phyloP scores from a whole-genome alignment of 75 land plant genomes.

The Pinus albicaulis region DNA sequence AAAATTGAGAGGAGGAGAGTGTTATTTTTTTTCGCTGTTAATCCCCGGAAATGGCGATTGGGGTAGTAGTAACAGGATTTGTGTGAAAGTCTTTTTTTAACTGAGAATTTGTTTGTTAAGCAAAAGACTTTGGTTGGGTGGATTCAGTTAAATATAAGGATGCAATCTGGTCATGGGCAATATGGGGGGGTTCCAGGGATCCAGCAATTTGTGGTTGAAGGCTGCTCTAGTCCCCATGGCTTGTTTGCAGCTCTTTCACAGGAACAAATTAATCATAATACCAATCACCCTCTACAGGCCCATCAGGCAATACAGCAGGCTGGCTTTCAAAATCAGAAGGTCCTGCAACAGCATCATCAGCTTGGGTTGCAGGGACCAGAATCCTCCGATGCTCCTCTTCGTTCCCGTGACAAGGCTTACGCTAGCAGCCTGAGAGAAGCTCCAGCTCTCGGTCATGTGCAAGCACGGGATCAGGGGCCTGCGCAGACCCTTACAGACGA shows the following conservation, averaged over 20 bases:
- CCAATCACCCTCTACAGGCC: neutral
- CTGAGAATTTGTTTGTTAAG: neutral
- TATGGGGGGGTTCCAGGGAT: slow-evolving; percentile 27
- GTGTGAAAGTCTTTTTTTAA: neutral
- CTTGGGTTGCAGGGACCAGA: neutral
- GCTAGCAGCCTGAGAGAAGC: neutral
- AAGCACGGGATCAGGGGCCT: neutral
- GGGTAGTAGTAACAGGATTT: neutral
- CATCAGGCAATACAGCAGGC: slow-evolving; percentile 4
- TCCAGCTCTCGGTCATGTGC: neutral
- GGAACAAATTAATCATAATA: neutral
- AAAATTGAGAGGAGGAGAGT: too few relatives aligned
- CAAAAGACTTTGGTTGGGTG: neutral
- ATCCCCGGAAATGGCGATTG: slow-evolving; percentile 10
- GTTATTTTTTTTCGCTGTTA: neutral
- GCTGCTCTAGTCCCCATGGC: slow-evolving; percentile 9
- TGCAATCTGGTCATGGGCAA: slow-evolving; percentile 29
- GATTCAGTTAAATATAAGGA: slow-evolving; percentile 10
- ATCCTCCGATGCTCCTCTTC: neutral
- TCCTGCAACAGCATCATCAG: slow-evolving; percentile 18
- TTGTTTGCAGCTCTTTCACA: slow-evolving; percentile 3
- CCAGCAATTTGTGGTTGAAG: slow-evolving; percentile 42
- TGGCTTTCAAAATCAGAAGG: slow-evolving; percentile 15
- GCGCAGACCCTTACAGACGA: slow-evolving; percentile 5
- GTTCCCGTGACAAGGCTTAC: neutral